A percentile compares a stretch with the other conserved stretches of the same genome.
These are phyloP conservation scores for Lactuca saligna DNA, from an alignment of 129 eudicot species.

Conservation along the genomic window DNA sequence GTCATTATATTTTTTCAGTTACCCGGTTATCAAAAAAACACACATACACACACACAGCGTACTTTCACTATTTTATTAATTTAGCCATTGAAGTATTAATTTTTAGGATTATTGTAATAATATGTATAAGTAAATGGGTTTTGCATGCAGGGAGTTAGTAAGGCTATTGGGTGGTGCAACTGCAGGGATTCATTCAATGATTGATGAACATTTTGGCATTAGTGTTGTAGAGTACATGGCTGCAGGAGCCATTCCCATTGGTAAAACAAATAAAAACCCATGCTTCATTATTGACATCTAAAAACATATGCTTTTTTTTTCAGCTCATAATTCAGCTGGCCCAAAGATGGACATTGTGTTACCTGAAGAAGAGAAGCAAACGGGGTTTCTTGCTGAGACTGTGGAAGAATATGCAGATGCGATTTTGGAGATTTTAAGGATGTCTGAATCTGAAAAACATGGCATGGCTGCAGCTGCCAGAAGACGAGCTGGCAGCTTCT, in stretches of 20 bases:
- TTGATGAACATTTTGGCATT: constrained; percentile 96
- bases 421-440: constrained; percentile 52
- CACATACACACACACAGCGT: too few relatives aligned
- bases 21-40: too few relatives aligned
- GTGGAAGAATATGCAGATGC: constrained; percentile 81
- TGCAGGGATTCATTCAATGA: constrained; percentile 92
- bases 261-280: constrained; percentile 25
- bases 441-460: constrained; percentile 62
- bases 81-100: too few relatives aligned
- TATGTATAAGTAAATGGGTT: neutral
- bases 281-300: neutral
- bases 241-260: constrained; percentile 98
- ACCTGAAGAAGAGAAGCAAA: constrained; percentile 72
- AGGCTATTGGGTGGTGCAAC: constrained; percentile 76
- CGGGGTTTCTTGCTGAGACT: constrained; percentile 78
- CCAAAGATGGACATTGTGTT: constrained; percentile 94
- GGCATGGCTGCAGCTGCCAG: constrained; percentile 88
- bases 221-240: constrained; percentile 95
- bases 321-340: constrained; percentile 99
- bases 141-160: constrained; percentile 73
- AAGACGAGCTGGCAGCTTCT: constrained; percentile 70
- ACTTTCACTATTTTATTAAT: too few relatives aligned
- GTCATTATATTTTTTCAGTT: constrained; percentile 15
- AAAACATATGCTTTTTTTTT: neutral
- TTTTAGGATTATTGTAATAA: too few relatives aligned